Conservation (phyloP, 768 basidiomycete genomes). For the Suillus discolor region DNA sequence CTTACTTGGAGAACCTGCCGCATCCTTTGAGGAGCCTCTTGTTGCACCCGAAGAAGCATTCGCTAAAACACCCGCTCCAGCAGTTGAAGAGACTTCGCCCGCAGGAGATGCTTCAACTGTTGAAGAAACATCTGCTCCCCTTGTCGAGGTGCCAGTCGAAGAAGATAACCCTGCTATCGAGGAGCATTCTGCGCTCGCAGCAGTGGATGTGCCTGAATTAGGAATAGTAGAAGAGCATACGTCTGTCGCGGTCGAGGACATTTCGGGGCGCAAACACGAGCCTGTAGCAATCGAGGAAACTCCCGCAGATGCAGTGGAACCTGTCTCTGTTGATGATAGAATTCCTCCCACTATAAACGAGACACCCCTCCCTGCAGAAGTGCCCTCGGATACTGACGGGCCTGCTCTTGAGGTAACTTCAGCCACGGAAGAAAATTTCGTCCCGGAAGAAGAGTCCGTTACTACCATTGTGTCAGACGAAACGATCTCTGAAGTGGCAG, state of each 20-base stretch:
- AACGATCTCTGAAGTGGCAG: neutral
- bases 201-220: neutral
- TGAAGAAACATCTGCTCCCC: neutral
- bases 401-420: slow-evolving; percentile 5
- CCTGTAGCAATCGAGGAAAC: slow-evolving; percentile 11
- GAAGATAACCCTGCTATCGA: neutral
- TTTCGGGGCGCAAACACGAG: slow-evolving; percentile 3
- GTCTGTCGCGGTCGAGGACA: slow-evolving; percentile 1
- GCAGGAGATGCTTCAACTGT: neutral
- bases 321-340: neutral
- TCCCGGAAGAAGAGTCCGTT: neutral
- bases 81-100: neutral
- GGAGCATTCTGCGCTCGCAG: neutral
- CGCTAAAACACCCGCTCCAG: neutral
- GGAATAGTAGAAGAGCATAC: neutral
- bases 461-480: neutral
- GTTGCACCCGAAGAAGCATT: neutral
- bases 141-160: neutral
- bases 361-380: slow-evolving; percentile 3
- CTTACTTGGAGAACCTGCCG: too few species aligned
- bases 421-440: neutral
- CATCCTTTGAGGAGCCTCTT: slow-evolving; percentile 2
- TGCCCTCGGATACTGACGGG: neutral
- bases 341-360: slow-evolving; percentile 6
- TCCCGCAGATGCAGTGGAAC: neutral